Conservation (phyloP, 345 rosid species). For the Carallia pectinifolia region DNA sequence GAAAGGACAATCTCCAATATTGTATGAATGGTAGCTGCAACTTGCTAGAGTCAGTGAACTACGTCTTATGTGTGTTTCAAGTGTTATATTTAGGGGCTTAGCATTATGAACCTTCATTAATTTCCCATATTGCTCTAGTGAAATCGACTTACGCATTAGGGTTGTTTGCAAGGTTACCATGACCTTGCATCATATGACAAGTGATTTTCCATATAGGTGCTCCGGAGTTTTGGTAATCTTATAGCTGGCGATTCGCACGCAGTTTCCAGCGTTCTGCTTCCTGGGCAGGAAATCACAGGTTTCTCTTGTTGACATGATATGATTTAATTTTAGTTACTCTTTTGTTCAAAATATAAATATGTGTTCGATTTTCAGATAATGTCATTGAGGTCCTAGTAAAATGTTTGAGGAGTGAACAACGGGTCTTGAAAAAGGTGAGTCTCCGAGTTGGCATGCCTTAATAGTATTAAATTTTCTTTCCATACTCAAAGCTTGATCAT, state of each 20-base stretch:
- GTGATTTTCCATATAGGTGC: constrained; percentile 45
- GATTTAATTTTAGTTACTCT: constrained; percentile 9
- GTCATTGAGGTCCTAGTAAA: constrained; percentile 64
- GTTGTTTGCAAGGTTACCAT: constrained; percentile 1
- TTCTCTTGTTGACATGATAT: constrained; percentile 20
- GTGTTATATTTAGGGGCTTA: too few species aligned
- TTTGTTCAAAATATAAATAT: constrained; percentile 18
- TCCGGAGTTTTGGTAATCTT: constrained; percentile 89
- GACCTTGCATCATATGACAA: constrained; percentile 19
- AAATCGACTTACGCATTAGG: neutral
- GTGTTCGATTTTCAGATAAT: constrained; percentile 44
- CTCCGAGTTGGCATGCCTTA: neutral
- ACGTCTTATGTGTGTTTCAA: too few species aligned
- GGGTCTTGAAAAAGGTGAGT: constrained; percentile 85
- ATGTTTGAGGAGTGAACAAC: constrained; percentile 88
- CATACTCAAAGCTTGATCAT: constrained; percentile 5
- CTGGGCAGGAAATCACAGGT: constrained; percentile 69
- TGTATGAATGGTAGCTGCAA: too few species aligned
- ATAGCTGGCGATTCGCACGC: constrained; percentile 83
- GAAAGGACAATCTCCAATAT: too few species aligned
- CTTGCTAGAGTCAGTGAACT: too few species aligned
- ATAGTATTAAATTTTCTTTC: constrained; percentile 3
- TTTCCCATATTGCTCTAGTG: too few species aligned
- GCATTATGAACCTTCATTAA: neutral
- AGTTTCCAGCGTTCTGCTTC: constrained; percentile 50